A percentile compares a stretch with the other conserved stretches of the same genome.
Conservation (phyloP, 2,329 filamentous ascomycete genomes). For the Graphiopsis chlorocephala region DNA sequence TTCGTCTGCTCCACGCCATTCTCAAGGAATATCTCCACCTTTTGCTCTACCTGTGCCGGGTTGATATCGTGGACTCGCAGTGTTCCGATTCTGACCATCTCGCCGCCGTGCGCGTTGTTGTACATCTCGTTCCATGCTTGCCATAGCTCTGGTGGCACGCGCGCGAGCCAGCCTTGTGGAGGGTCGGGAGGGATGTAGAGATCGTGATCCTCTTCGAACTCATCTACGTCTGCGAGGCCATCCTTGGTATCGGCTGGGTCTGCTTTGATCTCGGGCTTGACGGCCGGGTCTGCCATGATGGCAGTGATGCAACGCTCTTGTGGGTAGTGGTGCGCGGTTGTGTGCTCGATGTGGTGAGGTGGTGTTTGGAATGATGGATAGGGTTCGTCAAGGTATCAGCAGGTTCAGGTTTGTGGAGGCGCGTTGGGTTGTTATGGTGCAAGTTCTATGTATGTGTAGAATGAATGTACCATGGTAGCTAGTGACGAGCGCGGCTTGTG, state of each 20-base stretch:
- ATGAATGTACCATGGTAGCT: background rate
- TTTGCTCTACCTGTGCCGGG: constrained; percentile 20
- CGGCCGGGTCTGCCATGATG: constrained; percentile 13
- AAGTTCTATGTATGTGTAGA: background rate
- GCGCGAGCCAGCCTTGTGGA: constrained; percentile 61
- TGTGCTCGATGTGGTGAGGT: background rate
- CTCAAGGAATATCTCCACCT: constrained; percentile 61
- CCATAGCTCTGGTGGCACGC: constrained; percentile 77
- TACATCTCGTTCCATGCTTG: constrained; percentile 73
- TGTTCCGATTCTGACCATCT: constrained; percentile 66
- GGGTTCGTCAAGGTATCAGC: background rate
- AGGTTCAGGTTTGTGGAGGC: background rate
- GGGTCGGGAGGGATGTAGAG: constrained; percentile 27
- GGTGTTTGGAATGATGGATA: background rate
- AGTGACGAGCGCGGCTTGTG: background rate
- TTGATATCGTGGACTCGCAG: constrained; percentile 3
- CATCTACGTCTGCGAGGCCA: constrained; percentile 25
- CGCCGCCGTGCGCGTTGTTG: constrained; percentile 57
- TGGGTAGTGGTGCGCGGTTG: background rate
- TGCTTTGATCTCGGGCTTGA: constrained; percentile 30
- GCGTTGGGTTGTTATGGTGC: background rate
- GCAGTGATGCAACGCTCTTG: background rate
- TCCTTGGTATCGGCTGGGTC: constrained; percentile 17
- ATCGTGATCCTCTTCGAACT: constrained; percentile 35
- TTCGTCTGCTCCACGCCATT: constrained; percentile 65